Base-by-base conservation (phyloP, 2,329 filamentous ascomycete genomes). In the Nigrospora sphaerica region DNA sequence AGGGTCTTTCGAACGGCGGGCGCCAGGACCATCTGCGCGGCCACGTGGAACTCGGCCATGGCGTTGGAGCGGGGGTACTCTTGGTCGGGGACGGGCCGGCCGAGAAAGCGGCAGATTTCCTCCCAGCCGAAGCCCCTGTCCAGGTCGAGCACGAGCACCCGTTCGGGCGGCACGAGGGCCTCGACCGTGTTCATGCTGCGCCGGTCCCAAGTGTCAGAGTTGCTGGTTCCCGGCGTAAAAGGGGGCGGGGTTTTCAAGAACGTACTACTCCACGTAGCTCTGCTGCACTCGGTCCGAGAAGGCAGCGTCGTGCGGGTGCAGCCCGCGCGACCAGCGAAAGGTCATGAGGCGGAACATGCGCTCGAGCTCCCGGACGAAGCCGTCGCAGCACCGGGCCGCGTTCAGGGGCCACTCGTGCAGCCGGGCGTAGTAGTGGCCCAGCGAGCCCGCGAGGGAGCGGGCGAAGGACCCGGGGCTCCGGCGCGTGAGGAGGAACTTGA, bases 321-420 rank as follows among this genome's bases (percentile, higher is more conserved):
- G 6, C 7, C 41, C 41, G 18, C 35, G 41, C 12, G 41, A 43
- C 41, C 41, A 43, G 13, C 41, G 41, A 16, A 43, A 43, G 4
- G 41, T 43, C 41, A 43, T 36, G 7, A 43, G 32, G 6, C 31
- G 16, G 33, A 43, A 43, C 41, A 43, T 36, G 4, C 33, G n/a
- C 33, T 43, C 41, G 12, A 43, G 41, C 41, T 43, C 41, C 32
- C 41, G 31, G 32, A 43, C 41, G 41, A 43, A 43, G 41, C 41
- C n/a, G 33, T 43, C 41, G 32, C 41, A 43, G 7, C 33, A 6
- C 19, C 41, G 13, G 14, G 41, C 33, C 41, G 41, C 41, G 6
- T 32, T 43, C 41, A 43, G 41, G 2, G 41, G 41, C 41, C 41
- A 43, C 19, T 35, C 41, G 32, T 43, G 41, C 17, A 43, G 41